These are phyloP conservation scores for Dipteronia dyeriana DNA, from an alignment of 345 rosid genomes.

Conservation along the genomic window DNA sequence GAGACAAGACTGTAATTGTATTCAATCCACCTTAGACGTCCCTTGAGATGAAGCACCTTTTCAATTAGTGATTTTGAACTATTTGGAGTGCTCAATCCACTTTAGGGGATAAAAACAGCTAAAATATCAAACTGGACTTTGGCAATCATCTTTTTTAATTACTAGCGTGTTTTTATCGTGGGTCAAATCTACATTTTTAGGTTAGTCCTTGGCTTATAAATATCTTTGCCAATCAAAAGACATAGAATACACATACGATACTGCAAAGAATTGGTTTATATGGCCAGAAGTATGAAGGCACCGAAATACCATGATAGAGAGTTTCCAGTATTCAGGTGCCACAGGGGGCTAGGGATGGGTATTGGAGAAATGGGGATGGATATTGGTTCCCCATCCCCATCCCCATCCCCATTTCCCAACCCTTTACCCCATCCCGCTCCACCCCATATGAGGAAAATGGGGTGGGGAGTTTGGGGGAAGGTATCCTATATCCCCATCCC, in stretches of 20 bases:
- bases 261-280: neutral
- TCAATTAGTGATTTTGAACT: neutral
- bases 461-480: too few species aligned
- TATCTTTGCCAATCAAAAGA: too few species aligned
- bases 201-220: neutral
- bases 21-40: neutral
- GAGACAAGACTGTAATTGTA: neutral
- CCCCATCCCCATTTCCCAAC: too few species aligned
- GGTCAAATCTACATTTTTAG: neutral
- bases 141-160: neutral
- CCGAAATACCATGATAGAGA: neutral
- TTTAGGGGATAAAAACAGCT: neutral
- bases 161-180: neutral
- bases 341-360: neutral
- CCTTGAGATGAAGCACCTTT: neutral
- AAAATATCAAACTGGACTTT: neutral
- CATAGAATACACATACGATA: neutral
- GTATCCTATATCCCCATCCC: too few species aligned
- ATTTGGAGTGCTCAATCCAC: neutral
- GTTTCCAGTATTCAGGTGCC: neutral
- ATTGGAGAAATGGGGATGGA: too few species aligned
- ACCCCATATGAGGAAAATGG: too few species aligned
- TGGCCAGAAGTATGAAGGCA: neutral
- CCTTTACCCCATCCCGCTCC: too few species aligned
- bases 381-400: too few species aligned